Base-by-base conservation (phyloP, 108 stramenopile species). In the Mayamaea pseudoterrestris region DNA sequence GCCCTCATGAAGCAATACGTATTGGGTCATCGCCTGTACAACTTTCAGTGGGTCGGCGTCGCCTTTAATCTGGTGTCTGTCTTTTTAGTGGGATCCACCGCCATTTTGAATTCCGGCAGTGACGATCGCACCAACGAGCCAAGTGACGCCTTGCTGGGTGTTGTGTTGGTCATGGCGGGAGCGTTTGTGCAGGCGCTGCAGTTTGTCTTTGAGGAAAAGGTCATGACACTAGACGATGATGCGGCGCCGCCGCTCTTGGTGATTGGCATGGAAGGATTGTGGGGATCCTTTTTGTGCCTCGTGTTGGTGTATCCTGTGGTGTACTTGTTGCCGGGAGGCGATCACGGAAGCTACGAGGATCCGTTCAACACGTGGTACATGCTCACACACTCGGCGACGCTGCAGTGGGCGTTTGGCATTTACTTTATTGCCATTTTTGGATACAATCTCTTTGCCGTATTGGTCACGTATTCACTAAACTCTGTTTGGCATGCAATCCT, bases 401-500 rank as follows among this genome's bases (percentile, higher is more conserved):
- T 87, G 28, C 76, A 87, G 43, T 27, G 55, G 16, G 57, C 73
- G 18, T 80, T 83, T 59, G 30, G 63, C 14, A 46, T 86, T 30
- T 98, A 95, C 61, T 91, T 95, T 21, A 14, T 90, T 42, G 60
- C 87, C 3, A 93, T 94, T 44, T 93, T 94, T 58, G 57, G 57
- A 24, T 98, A 96, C 87, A 95, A 98, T 65, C 71, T 92, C 40
- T 76, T 94, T 44, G 93, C 94, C 13, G 87, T 98, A 12, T 64
- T 94, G 53, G 93, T 98, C 13, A 95, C 93, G 30, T 93, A 84
- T 47, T 52, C 80, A 64, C 68, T 95, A 41, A 86, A 73, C 63
- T 80, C 78, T 27, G 75, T 97, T 18, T 97, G 93, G 93, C 95
- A 97, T 68, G 95, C 93, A 28, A 97, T 97, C 58, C 63, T 97